phyloP scores from a whole-genome alignment of 441 rosid species.

The Syzygium syzygioides region DNA sequence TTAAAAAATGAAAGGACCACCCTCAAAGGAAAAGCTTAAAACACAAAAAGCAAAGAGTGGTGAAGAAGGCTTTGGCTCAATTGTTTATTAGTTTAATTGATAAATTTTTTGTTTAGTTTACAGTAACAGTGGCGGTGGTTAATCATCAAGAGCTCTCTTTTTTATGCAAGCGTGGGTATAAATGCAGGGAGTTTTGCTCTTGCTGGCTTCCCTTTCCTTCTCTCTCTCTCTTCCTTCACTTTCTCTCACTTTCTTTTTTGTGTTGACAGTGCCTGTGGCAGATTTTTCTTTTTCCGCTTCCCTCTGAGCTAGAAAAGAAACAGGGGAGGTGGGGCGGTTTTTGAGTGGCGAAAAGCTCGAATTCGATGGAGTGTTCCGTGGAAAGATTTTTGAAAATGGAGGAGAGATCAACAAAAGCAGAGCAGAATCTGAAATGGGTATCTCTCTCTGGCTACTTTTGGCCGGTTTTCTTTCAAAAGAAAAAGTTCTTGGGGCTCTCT shows the following conservation, averaged over 20 bases:
- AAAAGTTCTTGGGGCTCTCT: neutral
- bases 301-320: slow-evolving; percentile 11
- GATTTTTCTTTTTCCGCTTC: neutral
- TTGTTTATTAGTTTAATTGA: neutral
- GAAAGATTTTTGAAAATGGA: neutral
- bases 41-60: neutral
- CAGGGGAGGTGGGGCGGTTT: slow-evolving; percentile 21
- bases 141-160: slow-evolving; percentile 88
- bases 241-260: slow-evolving; percentile 3
- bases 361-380: neutral
- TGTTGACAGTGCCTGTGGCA: neutral
- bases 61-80: neutral
- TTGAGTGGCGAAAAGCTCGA: slow-evolving; percentile 24
- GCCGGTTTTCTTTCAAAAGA: slow-evolving; percentile 8
- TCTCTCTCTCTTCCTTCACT: slow-evolving; percentile 9
- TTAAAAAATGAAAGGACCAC: neutral
- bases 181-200: slow-evolving; percentile 41
- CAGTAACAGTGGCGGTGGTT: slow-evolving; percentile 79
- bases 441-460: slow-evolving; percentile 57
- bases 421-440: slow-evolving; percentile 82
- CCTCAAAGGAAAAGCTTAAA: neutral
- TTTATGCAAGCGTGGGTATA: slow-evolving; percentile 99
- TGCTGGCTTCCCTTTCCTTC: slow-evolving; percentile 22
- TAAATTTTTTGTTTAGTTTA: neutral
- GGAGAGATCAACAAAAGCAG: slow-evolving; percentile 56